Percentiles rank a stretch among this genome's conserved stretches.
Evolutionary conservation across 2,329 filamentous ascomycete species (phyloP).

Genomic region (Zasmidium cellare): DNA sequence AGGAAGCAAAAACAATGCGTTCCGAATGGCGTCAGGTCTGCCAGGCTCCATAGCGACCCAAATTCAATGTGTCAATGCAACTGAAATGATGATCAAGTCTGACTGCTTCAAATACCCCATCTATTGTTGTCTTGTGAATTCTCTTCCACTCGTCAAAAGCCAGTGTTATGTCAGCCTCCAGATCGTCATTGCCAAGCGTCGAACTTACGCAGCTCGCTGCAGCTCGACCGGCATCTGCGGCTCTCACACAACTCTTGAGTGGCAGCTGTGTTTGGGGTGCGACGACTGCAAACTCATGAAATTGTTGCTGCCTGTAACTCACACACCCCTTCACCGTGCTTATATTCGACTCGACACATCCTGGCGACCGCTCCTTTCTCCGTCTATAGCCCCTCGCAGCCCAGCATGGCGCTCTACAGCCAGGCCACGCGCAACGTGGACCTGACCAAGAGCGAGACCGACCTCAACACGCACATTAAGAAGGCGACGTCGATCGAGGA

Average conservation of each 20-base stretch:
- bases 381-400: slow-evolving; percentile 16
- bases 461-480: slow-evolving; percentile 66
- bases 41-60: neutral
- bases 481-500: slow-evolving; percentile 63
- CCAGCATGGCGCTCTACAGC: slow-evolving; percentile 28
- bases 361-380: slow-evolving; percentile 17
- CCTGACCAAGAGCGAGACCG: slow-evolving; percentile 66
- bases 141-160: no score
- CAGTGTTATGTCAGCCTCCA: neutral
- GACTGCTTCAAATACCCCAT: no score
- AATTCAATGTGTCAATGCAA: neutral
- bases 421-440: slow-evolving; percentile 56
- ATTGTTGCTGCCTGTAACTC: slow-evolving; percentile 16
- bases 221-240: neutral
- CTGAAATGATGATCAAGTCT: neutral
- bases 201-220: slow-evolving; percentile 1
- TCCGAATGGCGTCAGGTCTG: neutral
- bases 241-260: neutral
- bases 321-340: neutral
- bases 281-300: neutral
- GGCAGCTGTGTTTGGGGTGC: neutral
- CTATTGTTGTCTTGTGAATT: no score
- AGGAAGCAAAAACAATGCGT: neutral
- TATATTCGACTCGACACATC: neutral
- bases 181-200: slow-evolving; percentile 1